Evolutionary conservation across 441 rosid genomes (phyloP), one percentile per base, ranked within the genome.

Genomic region (Populus trichocarpa): DNA sequence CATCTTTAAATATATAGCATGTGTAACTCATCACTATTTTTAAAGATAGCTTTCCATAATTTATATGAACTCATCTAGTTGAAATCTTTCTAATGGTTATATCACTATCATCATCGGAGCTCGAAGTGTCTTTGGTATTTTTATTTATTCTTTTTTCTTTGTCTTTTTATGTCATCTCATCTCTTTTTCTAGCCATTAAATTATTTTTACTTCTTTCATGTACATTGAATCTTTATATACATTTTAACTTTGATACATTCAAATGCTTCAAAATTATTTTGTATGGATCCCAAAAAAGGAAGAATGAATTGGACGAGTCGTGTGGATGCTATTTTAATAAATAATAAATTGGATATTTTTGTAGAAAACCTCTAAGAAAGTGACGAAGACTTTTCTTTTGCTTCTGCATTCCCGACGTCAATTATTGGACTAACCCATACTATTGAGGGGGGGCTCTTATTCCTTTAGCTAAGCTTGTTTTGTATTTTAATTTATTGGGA

Each of bases 341-440:
- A 38, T 38, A 38, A 38, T 38, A 38, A 38, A 38, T 38, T 38
- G 46, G 13, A 38, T 38, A 38, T 38, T 38, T 38, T 38, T 38
- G 46, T 38, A 10, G 42, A 38, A 38, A 38, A 38, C 46, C 57
- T 50, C 7, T 16, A 4, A 20, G n/a, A 16, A 50, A 50, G 57
- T 4, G 20, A 50, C 20, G 57, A 50, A 50, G 57, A 50, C 57
- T 50, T 50, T 50, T 50, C 32, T 11, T 42, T 57, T 23, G 26
- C 42, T 42, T 50, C 36, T 30, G 65, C n/a, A 32, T 75, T 77
- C 83, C 81, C 81, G 69, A 84, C 36, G 74, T 61, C 84, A 79
- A 84, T 84, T 81, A 84, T 84, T 81, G 80, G 70, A 70, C 36
- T 3, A 74, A 46, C 67, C 84, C 80, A 79, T 81, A 69, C 71